Base-by-base conservation (phyloP, 1,139 yeast species). In the Geotrichum carabidarum region DNA sequence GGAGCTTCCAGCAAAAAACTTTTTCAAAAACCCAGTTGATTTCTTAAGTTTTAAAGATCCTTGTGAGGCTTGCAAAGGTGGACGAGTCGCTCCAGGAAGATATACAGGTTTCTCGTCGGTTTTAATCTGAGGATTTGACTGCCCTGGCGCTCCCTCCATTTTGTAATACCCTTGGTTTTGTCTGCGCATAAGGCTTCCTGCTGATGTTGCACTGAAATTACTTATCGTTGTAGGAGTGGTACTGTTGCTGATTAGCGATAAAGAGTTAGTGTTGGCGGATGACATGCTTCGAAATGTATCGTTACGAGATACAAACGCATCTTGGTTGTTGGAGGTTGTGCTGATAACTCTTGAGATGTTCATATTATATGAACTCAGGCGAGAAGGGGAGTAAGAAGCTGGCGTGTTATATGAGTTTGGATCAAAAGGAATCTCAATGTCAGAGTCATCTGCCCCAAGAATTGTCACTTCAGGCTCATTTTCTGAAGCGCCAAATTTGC, bases 121-220 rank as follows among this genome's bases (percentile, higher is more conserved):
- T 85, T 0, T 94, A 95, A 1, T 95, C 95, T 63, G 93, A 84
- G 0, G 95, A 86, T 4, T 95, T 2, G 48, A 43, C 3, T 45
- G 12, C 31, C 32, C 43, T 7, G 48, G 53, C 2, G 40, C 47
- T 5, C 50, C 43, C 12, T 51, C 50, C 51, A 48, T 36, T 30
- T 52, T 49, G 48, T 48, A 50, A 36, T 42, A 51, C 12, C 37
- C 46, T 32, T 50, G 47, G 22, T 48, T 46, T 4, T 49, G 51
- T 11, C 56, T 30, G 6, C 50, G 44, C 9, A 45, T 38, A 7
- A 83, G 82, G 11, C 95, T 86, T 0, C 95, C 95, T 1, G 96
- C 96, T 63, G 94, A 85, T 0, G 95, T 87, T 4, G 95, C 95
- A 72, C 94, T 85, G 57, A 86, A 79, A 65, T 86, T 93, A 45